Base-by-base conservation (phyloP, 1,284 basidiomycete species). In the Cryptococcus amylolentus region DNA sequence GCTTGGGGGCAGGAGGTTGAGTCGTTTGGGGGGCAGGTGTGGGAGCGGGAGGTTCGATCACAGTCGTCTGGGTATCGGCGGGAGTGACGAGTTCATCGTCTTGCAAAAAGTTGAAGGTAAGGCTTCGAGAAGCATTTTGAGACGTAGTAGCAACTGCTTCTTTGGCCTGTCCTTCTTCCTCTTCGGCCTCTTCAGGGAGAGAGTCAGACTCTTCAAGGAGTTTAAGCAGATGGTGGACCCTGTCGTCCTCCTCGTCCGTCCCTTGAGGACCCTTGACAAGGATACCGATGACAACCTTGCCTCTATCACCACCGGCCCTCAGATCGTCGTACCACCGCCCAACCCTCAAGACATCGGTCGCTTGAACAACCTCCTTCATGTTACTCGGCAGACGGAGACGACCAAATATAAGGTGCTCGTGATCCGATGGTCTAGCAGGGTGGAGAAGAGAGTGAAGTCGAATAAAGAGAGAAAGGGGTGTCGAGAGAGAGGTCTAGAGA, bases 381-480 rank as follows among this genome's bases (percentile, higher is more conserved):
- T 66, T 60, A 1, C 65, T 14, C 5, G 77, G 77, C 6, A 77
- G 64, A 18, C 61, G 57, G 52, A 75, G 69, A 39, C 47, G 80
- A 65, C 52, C 82, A 77, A 75, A 77, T 7, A 71, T 73, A 16
- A 73, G 64, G 51, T 71, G 69, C n/a, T 65, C 59, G 55, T 68
- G 65, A 57, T 72, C 68, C 38, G 58, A 57, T 6, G 67, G 59
- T 20, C 66, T 67, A 43, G 74, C 69, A 26, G 78, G 76, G 52
- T 75, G 69, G 46, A 90, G 74, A n/a, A 83, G 75, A 35, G 82
- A 74, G 56, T 85, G 84, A 27, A 91, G 68, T 37, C 84, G 83
- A 54, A 90, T 78, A 70, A 91, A 82, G 18, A 82, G 79, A 49
- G 89, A 73, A 23, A 91, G 72, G 7, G 84, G 81, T 1, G 79